phyloP scores from a whole-genome alignment of 306 rosid genomes.

The Fragaria vesca region DNA sequence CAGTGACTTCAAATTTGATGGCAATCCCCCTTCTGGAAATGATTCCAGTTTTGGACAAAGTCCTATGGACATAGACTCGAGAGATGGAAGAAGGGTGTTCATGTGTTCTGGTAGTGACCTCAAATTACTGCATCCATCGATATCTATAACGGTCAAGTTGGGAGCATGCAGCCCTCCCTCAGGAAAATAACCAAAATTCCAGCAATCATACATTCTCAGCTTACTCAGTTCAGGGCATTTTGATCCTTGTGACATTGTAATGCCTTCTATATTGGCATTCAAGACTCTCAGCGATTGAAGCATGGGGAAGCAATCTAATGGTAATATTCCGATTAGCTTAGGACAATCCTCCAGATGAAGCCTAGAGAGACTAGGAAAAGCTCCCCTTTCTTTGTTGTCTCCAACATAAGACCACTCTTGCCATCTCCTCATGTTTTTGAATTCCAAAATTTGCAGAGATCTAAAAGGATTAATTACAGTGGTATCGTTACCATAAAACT shows the following conservation, averaged over 20 bases:
- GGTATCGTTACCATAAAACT: background rate
- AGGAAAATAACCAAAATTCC: background rate
- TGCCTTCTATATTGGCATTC: background rate
- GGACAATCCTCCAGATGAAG: background rate
- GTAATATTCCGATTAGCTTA: background rate
- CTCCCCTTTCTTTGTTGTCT: background rate
- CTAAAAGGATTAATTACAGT: background rate
- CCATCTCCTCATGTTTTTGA: background rate
- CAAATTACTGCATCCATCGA: background rate
- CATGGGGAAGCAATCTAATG: background rate
- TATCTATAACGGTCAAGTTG: background rate
- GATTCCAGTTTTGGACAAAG: slow-evolving; percentile 9
- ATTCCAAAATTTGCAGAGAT: background rate
- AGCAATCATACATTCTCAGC: background rate
- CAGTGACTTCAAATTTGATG: background rate
- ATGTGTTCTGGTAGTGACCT: background rate
- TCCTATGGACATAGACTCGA: background rate
- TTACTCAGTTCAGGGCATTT: background rate
- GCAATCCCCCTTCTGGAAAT: slow-evolving; percentile 9
- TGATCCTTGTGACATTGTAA: background rate
- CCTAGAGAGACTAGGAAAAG: background rate
- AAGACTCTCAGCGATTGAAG: background rate
- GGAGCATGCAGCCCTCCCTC: background rate
- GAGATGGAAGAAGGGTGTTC: slow-evolving; percentile 3
- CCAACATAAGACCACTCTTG: slow-evolving; percentile 3